A percentile compares a stretch with the other conserved stretches of the same genome.
Conservation (phyloP, 768 basidiomycete genomes). For the Collybia mongolica region DNA sequence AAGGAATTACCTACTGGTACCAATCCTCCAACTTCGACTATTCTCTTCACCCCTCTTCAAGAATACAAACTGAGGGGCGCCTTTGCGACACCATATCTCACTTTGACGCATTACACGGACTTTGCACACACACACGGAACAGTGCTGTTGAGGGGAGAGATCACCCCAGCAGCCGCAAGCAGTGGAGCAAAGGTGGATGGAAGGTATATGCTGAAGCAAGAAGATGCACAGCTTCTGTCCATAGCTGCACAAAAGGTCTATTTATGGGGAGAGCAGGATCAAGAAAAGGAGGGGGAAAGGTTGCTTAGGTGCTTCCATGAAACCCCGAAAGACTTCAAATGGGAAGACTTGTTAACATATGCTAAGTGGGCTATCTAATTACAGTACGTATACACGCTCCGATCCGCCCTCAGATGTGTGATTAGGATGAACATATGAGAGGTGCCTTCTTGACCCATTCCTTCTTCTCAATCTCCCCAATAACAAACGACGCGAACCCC, state of each 20-base stretch:
- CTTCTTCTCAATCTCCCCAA: conserved; percentile 53
- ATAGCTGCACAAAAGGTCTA: conserved; percentile 87
- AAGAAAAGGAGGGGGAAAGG: conserved; percentile 40
- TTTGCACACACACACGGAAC: conserved; percentile 74
- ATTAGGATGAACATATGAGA: conserved; percentile 28
- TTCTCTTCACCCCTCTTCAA: conserved; percentile 89
- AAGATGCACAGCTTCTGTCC: conserved; percentile 82
- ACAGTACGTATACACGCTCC: not conserved
- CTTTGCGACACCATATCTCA: conserved; percentile 90
- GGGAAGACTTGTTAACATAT: conserved; percentile 73
- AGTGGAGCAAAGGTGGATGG: conserved; percentile 32
- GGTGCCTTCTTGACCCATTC: conserved; percentile 61
- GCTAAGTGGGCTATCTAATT: conserved; percentile 28
- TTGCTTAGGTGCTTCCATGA: conserved; percentile 77
- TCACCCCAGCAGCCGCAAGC: conserved; percentile 63
- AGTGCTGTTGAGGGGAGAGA: conserved; percentile 89
- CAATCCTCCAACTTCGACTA: conserved; percentile 62
- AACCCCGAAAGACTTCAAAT: conserved; percentile 73
- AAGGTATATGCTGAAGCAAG: conserved; percentile 65
- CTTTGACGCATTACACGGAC: conserved; percentile 91
- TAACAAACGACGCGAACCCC: conserved; percentile 60
- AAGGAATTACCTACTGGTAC: conserved; percentile 15
- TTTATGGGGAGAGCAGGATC: conserved; percentile 47
- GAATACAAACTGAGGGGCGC: conserved; percentile 87
- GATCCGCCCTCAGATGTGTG: not conserved